Evolutionary conservation across 495 filamentous ascomycete species (phyloP).

Genomic region (Xylaria palmicola): DNA sequence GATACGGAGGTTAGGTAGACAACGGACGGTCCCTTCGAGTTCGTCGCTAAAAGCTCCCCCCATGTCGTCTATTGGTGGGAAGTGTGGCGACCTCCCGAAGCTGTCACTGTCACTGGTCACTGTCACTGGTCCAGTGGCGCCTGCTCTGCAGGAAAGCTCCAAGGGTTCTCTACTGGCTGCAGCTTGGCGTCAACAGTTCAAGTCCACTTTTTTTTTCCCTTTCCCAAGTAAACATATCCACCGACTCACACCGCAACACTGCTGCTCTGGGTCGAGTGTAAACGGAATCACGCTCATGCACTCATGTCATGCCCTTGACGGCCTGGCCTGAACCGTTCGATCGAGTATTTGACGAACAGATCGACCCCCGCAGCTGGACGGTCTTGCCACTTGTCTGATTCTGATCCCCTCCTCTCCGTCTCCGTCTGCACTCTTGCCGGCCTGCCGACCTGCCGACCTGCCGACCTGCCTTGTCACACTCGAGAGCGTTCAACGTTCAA

Average conservation of each 20-base stretch:
- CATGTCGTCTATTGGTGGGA: neutral
- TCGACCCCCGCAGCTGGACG: too few species aligned
- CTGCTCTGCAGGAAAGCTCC: neutral
- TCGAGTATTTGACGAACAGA: neutral
- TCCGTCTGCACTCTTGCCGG: neutral
- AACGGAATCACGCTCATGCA: slow-evolving; percentile 7
- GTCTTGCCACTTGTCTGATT: too few species aligned
- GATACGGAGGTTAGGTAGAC: neutral
- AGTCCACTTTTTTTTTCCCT: slow-evolving; percentile 8
- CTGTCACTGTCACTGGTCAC: too few species aligned
- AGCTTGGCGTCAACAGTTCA: slow-evolving; percentile 3
- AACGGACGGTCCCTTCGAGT: too few species aligned
- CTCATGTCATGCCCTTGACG: slow-evolving; percentile 1
- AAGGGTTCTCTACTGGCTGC: neutral
- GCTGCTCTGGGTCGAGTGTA: slow-evolving; percentile 1
- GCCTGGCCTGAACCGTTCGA: slow-evolving; percentile 3
- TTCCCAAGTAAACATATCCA: slow-evolving; percentile 11
- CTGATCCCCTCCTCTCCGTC: too few species aligned
- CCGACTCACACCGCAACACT: slow-evolving; percentile 9
- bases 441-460: too few species aligned
- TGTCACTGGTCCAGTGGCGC: slow-evolving; percentile 11
- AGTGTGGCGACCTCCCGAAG: neutral
- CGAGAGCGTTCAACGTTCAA: too few species aligned
- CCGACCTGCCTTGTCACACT: too few species aligned
- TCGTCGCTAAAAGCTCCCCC: neutral